Evolutionary conservation across 371 early-diverging fungal genomes (phyloP).

Genomic region (Batkoa obscura): DNA sequence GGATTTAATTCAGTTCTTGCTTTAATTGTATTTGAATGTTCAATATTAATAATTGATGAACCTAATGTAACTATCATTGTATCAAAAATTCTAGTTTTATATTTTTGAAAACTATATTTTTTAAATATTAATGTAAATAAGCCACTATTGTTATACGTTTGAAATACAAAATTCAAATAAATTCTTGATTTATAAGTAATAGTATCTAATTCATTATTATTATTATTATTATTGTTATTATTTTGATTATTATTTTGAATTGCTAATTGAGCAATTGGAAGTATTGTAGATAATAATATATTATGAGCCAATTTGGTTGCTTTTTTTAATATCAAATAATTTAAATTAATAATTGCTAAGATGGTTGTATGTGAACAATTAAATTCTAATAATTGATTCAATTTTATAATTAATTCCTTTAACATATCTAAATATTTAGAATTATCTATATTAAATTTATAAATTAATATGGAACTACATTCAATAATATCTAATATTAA

Average conservation of each 20-base stretch:
- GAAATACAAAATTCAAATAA: neutral
- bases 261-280: neutral
- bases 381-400: too few relatives aligned
- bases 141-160: neutral
- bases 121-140: conserved; percentile 1
- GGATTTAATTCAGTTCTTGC: neutral
- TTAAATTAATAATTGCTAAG: too few relatives aligned
- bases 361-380: too few relatives aligned
- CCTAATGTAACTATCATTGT: too few relatives aligned
- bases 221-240: neutral
- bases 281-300: neutral
- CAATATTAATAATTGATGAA: too few relatives aligned
- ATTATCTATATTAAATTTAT: neutral
- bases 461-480: neutral
- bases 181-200: neutral
- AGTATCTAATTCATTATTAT: neutral
- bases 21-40: too few relatives aligned
- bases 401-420: too few relatives aligned
- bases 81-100: too few relatives aligned
- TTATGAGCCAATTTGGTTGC: neutral
- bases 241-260: too few relatives aligned
- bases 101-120: too few relatives aligned
- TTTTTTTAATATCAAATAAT: neutral
- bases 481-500: neutral
- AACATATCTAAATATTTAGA: too few relatives aligned